Conservation (phyloP, 108 stramenopile species). For the Epipyxis sp. region DNA sequence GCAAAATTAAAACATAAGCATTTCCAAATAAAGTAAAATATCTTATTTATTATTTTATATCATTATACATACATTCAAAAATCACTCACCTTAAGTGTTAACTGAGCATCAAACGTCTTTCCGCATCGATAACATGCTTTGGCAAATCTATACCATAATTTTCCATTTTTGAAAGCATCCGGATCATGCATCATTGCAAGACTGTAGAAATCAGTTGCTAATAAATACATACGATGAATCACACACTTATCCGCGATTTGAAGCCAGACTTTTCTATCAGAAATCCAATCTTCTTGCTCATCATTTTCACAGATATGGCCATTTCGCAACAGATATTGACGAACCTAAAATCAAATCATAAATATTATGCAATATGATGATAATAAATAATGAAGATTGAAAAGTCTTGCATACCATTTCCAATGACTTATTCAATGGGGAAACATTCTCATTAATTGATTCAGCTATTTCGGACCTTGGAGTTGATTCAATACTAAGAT, state of each 20-base stretch:
- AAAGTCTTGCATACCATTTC: not conserved
- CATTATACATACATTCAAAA: too few relatives aligned
- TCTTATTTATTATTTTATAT: too few relatives aligned
- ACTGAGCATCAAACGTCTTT: not conserved
- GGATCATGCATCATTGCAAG: conserved; percentile 4
- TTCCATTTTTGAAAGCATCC: not conserved
- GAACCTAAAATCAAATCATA: too few relatives aligned
- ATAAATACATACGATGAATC: not conserved
- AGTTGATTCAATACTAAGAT: too few relatives aligned
- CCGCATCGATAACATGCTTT: not conserved
- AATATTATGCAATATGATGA: too few relatives aligned
- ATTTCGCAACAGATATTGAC: not conserved
- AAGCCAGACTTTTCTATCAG: not conserved
- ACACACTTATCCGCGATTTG: not conserved
- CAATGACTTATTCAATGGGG: too few relatives aligned
- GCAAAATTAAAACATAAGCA: too few relatives aligned
- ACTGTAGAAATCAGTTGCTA: conserved; percentile 4
- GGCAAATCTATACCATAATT: not conserved
- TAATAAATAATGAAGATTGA: too few relatives aligned
- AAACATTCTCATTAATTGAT: not conserved
- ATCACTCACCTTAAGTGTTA: not conserved
- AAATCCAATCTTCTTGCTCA: conserved; percentile 5
- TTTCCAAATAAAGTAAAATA: too few relatives aligned
- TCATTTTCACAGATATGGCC: not conserved
- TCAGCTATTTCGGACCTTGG: not conserved